Evolutionary conservation across 1,284 basidiomycete species (phyloP).

Genomic region (Gomphus sp.): DNA sequence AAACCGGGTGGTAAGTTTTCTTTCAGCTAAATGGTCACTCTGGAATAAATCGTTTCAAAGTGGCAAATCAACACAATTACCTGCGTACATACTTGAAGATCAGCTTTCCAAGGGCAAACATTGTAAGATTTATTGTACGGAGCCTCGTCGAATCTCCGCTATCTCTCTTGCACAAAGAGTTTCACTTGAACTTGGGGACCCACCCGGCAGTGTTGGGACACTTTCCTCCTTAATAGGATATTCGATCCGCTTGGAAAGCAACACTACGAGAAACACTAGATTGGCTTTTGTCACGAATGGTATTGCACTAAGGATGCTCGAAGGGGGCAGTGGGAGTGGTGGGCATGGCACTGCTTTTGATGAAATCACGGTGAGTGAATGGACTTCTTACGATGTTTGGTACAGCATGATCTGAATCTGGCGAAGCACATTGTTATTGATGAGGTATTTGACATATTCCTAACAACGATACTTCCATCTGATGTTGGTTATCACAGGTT

Average conservation of each 20-base stretch:
- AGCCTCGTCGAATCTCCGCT: conserved; percentile 94
- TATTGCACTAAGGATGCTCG: conserved; percentile 95
- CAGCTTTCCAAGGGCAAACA: conserved; percentile 72
- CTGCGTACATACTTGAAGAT: conserved; percentile 91
- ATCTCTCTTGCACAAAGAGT: conserved; percentile 96
- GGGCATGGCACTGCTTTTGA: conserved; percentile 78
- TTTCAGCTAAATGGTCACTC: background rate
- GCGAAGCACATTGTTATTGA: conserved; percentile 78
- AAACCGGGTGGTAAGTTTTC: conserved; percentile 83
- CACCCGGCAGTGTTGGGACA: conserved; percentile 73
- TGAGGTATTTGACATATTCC: conserved; percentile 44
- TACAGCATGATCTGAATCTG: conserved; percentile 1
- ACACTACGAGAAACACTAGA: conserved; percentile 73
- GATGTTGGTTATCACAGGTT: conserved; percentile 28
- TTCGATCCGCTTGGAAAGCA: conserved; percentile 90
- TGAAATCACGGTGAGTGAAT: conserved; percentile 79
- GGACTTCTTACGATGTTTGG: conserved; percentile 15
- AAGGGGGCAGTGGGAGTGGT: conserved; percentile 58
- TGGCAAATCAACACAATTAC: conserved; percentile 97
- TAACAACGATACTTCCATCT: background rate
- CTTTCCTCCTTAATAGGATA: conserved; percentile 84
- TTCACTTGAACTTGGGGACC: conserved; percentile 88
- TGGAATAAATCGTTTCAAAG: conserved; percentile 28
- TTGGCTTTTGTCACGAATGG: conserved; percentile 89
- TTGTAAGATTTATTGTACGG: conserved; percentile 94